Evolutionary conservation across 169 alveolate species (phyloP), one percentile per base, ranked within the genome.

Genomic region (Cryptosporidium sp.): DNA sequence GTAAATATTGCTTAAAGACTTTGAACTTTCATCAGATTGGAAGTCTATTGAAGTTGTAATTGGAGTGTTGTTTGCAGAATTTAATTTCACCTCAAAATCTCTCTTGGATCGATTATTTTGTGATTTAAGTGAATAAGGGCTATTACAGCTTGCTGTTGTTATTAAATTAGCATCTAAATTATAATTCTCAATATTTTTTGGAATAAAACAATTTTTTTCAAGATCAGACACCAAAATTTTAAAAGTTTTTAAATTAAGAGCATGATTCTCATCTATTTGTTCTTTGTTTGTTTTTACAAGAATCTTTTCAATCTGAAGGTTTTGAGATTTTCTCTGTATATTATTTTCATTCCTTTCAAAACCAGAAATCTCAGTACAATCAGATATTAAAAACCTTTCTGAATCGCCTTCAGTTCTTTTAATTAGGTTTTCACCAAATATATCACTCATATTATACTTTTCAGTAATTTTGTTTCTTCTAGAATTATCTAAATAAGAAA

Each of bases 21-120:
- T 55, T 55, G 67, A 55, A n/a, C 21, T 21, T 26, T 55, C 67
- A 21, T 65, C 71, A 8, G 71, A 65, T 12, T 33, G 71, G 33
- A 65, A 65, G 29, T 65, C 71, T 39, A 65, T 37, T 12, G 71
- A 65, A 12, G 71, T 65, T 31, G 71, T 65, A n/a, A 65, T n/a
- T 33, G 71, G 71, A 31, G 71, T 65, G n/a, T 7, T 33, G 26
- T 65, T 65, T 10, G 29, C 10, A 5, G 50, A 16, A 29, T 33
- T 29, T 10, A 37, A n/a, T 29, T 33, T 65, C 52, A 29, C 29
- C 8, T 65, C 71, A 31, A 65, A 35, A 3, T 65, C 50, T 14
- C 14, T 65, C 48, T 16, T 65, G 9, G 50, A 37, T 29, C 21
- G 29, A 35, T n/a, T 33, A 65, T 7, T 31, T 21, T 51, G 29